Evolutionary conservation across 2,329 filamentous ascomycete genomes (phyloP).

Genomic region (Amauroascus verrucosus): DNA sequence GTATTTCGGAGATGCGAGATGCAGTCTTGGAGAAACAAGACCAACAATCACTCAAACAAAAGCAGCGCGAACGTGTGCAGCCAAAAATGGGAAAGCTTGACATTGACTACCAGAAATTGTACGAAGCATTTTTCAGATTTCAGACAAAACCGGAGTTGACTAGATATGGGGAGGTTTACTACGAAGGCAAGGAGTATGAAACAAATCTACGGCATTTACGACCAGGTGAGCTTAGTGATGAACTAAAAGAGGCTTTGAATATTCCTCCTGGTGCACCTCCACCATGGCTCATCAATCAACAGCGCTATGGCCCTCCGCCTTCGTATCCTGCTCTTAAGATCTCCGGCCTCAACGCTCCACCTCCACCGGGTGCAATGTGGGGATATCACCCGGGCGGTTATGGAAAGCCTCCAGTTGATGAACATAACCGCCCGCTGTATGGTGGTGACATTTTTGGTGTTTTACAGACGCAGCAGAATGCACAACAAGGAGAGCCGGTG

Average conservation of each 20-base stretch:
- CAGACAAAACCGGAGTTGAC: conserved; percentile 93
- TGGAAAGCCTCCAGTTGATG: conserved; percentile 90
- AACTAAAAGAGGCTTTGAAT: conserved; percentile 81
- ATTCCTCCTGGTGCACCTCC: conserved; percentile 89
- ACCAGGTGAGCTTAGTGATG: conserved; percentile 80
- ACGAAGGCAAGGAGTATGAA: conserved; percentile 96
- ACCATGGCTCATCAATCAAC: conserved; percentile 95
- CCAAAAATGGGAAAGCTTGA: conserved; percentile 96
- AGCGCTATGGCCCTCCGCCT: conserved; percentile 83
- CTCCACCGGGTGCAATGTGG: conserved; percentile 81
- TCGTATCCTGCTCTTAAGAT: conserved; percentile 95
- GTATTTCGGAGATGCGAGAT: conserved; percentile 96
- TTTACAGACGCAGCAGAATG: conserved; percentile 50
- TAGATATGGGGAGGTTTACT: conserved; percentile 96
- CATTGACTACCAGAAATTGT: conserved; percentile 96
- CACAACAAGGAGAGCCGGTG: conserved; percentile 62
- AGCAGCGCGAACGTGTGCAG: conserved; percentile 84
- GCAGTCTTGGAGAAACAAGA: conserved; percentile 93
- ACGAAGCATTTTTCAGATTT: conserved; percentile 96
- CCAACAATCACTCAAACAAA: conserved; percentile 83
- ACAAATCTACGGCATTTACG: conserved; percentile 85
- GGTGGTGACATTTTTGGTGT: conserved; percentile 93
- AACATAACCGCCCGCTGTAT: conserved; percentile 81
- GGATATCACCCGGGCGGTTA: conserved; percentile 92
- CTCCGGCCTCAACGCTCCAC: conserved; percentile 84